Evolutionary conservation across 2,329 filamentous ascomycete species (phyloP).

Genomic region (Triangularia verruculosa): DNA sequence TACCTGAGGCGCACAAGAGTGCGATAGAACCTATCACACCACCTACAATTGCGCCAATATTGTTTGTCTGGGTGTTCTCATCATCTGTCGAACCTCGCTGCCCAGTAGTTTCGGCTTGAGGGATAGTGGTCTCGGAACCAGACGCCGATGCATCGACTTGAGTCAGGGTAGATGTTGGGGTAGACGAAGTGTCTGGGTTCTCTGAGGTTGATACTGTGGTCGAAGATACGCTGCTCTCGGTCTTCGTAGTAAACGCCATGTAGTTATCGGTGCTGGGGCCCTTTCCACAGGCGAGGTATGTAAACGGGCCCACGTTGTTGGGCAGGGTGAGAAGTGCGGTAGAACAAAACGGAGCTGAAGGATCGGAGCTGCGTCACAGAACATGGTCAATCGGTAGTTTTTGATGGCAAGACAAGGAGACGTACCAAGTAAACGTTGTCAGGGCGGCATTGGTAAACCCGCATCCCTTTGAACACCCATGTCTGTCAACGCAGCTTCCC

Average conservation of each 20-base stretch:
- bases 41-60: constrained; percentile 35
- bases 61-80: constrained; percentile 19
- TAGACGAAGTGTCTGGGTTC: not conserved
- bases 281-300: constrained; percentile 36
- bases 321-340: constrained; percentile 34
- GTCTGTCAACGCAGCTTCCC: constrained; percentile 35
- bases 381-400: not conserved
- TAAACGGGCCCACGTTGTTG: constrained; percentile 33
- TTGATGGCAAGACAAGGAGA: not conserved
- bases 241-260: constrained; percentile 11
- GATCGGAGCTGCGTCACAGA: constrained; percentile 13
- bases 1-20: constrained; percentile 32
- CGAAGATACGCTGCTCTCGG: not conserved
- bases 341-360: constrained; percentile 33
- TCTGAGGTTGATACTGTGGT: not conserved
- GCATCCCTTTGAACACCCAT: constrained; percentile 35
- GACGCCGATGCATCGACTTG: not conserved
- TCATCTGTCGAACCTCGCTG: not conserved
- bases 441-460: constrained; percentile 28
- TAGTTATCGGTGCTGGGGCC: constrained; percentile 1
- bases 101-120: not conserved
- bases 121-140: not conserved
- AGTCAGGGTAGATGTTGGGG: not conserved
- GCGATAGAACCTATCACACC: constrained; percentile 36
- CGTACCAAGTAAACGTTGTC: constrained; percentile 39